Conservation (phyloP, 2,329 filamentous ascomycete genomes). For the Neocatenulostroma microsporum region DNA sequence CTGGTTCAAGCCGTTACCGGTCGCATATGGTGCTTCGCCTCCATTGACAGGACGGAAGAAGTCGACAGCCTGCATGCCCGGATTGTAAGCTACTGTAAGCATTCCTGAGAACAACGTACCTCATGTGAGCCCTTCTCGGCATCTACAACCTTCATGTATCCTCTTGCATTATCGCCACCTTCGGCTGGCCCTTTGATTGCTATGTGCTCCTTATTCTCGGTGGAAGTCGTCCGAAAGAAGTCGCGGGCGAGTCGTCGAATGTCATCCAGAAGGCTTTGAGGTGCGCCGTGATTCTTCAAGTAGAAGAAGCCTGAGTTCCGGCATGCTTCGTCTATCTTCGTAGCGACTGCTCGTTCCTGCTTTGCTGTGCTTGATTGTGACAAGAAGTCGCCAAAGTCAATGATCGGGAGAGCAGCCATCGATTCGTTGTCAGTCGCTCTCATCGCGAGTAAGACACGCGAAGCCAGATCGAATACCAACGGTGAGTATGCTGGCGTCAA, state of each 20-base stretch:
- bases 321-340: not conserved
- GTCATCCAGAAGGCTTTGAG: not conserved
- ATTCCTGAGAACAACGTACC: too few relatives aligned
- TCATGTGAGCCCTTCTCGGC: not conserved
- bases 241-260: not conserved
- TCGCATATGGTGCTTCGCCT: not conserved
- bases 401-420: slow-evolving; percentile 1
- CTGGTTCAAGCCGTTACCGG: slow-evolving; percentile 1
- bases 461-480: too few relatives aligned
- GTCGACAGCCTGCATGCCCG: not conserved
- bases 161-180: slow-evolving; percentile 1
- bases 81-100: not conserved
- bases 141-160: not conserved
- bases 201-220: not conserved
- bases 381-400: not conserved
- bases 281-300: slow-evolving; percentile 1
- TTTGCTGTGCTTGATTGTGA: not conserved
- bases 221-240: slow-evolving; percentile 1
- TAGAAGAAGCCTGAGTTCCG: slow-evolving; percentile 2
- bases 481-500: too few relatives aligned
- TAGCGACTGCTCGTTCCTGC: not conserved
- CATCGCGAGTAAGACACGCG: too few relatives aligned
- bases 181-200: not conserved
- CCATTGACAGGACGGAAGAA: slow-evolving; percentile 1
- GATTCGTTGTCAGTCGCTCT: too few relatives aligned